Evolutionary conservation across 768 basidiomycete genomes (phyloP), one percentile per base, ranked within the genome.

Genomic region (Lentinula sp.): DNA sequence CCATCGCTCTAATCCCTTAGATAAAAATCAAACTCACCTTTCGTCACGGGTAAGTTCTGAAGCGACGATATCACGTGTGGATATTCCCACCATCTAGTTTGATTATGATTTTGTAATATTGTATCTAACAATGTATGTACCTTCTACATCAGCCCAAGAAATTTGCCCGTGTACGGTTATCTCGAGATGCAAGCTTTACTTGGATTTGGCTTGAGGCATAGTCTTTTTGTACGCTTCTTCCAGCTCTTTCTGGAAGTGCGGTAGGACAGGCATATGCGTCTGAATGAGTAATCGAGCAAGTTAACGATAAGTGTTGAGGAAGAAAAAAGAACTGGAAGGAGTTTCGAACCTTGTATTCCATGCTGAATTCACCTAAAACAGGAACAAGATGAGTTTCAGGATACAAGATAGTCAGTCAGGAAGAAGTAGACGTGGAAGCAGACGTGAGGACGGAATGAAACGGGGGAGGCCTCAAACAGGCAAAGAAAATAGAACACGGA

Each of bases 171-270:
- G 28, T 28, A 28, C 28, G 3, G 0, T 28, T 28, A 28, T 4
- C 28, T 28, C 28, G 28, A 28, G 28, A 28, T 3, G 3, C 28
- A 28, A 28, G 28, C 28, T 28, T 28, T 88, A 91, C 76, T 89
- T 88, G 80, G 35, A 42, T 15, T 89, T 91, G 48, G 78, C 72
- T 62, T 82, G 79, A 43, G 84, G 82, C 56, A 88, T 73, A 49
- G 87, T 85, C 81, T 92, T 93, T 72, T 84, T 85, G 71, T 94
- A 89, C 13, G 87, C 90, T 35, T 92, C 93, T 70, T 90, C 86
- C 63, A 97, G 84, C 59, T 97, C 95, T 70, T 84, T 87, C 74
- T 98, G 96, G 16, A 94, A 74, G 66, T 89, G 84, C 4, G 92
- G 88, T 60, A 95, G 76, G 5, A 97, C 95, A 18, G 95, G 89